These are phyloP conservation scores for Podospora sp. DNA, from an alignment of 495 filamentous ascomycete species.

Conservation along the genomic window DNA sequence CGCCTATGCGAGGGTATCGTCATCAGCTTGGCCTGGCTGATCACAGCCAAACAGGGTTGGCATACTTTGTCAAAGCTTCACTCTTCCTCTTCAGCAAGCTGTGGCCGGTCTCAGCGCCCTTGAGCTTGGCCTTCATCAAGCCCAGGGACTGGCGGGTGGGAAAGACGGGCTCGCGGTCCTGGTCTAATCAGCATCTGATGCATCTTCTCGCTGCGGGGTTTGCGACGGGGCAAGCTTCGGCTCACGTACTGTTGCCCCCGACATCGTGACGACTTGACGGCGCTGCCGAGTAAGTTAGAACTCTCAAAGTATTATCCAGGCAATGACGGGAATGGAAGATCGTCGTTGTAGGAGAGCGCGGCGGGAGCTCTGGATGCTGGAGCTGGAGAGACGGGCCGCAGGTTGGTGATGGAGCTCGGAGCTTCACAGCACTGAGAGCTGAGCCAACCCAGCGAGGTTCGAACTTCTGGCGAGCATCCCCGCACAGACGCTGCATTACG, in stretches of 20 bases:
- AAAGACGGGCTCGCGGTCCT: constrained; percentile 95
- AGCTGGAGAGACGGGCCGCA: constrained; percentile 15
- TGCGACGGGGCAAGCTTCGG: constrained; percentile 12
- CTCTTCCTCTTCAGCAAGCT: constrained; percentile 88
- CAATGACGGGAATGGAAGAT: not conserved
- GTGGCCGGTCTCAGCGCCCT: constrained; percentile 91
- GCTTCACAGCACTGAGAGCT: constrained; percentile 17
- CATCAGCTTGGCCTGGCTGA: not conserved
- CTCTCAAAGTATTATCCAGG: not conserved
- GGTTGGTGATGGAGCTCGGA: constrained; percentile 27
- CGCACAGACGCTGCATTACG: constrained; percentile 16
- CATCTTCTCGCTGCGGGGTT: constrained; percentile 19
- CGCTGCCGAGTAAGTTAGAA: not conserved
- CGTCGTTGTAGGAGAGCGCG: not conserved
- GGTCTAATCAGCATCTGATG: constrained; percentile 25
- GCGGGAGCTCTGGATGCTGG: constrained; percentile 5
- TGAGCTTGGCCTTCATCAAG: constrained; percentile 97
- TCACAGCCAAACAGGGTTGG: constrained; percentile 22
- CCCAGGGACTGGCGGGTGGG: constrained; percentile 95
- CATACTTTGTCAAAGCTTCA: constrained; percentile 86
- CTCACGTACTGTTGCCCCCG: constrained; percentile 57
- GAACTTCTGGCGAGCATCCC: constrained; percentile 9
- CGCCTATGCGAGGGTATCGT: not conserved
- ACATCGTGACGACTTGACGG: constrained; percentile 49
- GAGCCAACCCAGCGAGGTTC: no score